phyloP scores from a whole-genome alignment of 75 land plant species.

The Adiantum capillusveneris region DNA sequence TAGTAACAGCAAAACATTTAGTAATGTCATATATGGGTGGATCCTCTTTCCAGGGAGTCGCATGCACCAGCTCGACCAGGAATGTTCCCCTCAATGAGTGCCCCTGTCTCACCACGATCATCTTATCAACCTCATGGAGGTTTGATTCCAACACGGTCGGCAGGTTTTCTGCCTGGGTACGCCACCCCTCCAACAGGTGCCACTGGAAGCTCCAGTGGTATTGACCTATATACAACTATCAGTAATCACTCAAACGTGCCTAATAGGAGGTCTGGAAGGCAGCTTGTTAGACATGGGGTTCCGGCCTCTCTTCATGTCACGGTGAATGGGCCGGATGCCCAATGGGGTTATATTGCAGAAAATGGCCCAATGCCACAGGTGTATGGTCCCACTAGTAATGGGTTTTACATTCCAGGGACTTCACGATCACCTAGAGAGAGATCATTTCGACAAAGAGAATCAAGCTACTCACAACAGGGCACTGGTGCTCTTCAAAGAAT shows the following conservation, averaged over 20 bases:
- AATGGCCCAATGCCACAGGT: not conserved
- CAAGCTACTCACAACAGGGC: not conserved
- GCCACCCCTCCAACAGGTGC: slow-evolving; percentile 3
- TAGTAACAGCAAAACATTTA: slow-evolving; percentile 2
- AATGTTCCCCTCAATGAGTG: slow-evolving; percentile 18
- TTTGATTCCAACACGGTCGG: slow-evolving; percentile 17
- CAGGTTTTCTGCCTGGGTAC: slow-evolving; percentile 2
- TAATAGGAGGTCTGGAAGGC: not conserved
- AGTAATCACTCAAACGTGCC: not conserved
- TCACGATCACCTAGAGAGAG: not conserved
- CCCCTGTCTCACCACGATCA: slow-evolving; percentile 31
- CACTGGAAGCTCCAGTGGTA: not conserved
- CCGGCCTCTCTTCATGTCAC: slow-evolving; percentile 1
- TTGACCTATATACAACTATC: too few species aligned
- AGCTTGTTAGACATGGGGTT: not conserved
- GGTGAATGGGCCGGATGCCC: slow-evolving; percentile 1
- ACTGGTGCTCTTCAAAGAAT: slow-evolving; percentile 2
- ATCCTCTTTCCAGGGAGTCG: not conserved
- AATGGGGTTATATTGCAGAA: not conserved
- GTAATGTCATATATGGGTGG: not conserved
- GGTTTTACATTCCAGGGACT: not conserved
- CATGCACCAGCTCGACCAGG: slow-evolving; percentile 22
- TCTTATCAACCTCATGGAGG: slow-evolving; percentile 23
- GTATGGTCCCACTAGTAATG: not conserved
- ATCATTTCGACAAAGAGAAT: not conserved